Percentiles rank a stretch among this genome's conserved stretches.
phyloP scores from a whole-genome alignment of 768 basidiomycete genomes.

The Agaricus subrufescens region DNA sequence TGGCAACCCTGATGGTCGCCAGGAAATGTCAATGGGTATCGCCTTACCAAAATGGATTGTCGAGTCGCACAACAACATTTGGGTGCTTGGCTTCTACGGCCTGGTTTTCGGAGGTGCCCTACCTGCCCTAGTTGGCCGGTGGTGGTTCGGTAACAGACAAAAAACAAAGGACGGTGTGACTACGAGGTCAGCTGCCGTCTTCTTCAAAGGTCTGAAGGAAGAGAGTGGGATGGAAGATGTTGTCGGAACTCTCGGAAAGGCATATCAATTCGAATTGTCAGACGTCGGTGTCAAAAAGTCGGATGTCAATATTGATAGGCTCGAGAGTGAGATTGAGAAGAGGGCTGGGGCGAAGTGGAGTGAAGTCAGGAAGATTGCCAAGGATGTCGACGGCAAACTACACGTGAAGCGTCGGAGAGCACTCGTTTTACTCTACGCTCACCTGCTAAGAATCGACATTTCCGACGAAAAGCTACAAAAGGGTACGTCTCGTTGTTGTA shows the following conservation, averaged over 20 bases:
- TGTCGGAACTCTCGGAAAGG: conserved; percentile 62
- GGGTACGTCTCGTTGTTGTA: conserved; percentile 41
- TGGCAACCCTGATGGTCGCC: conserved; percentile 96
- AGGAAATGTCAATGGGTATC: conserved; percentile 90
- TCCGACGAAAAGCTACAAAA: conserved; percentile 48
- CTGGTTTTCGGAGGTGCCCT: conserved; percentile 83
- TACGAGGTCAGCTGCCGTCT: conserved; percentile 72
- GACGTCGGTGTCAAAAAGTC: conserved; percentile 17
- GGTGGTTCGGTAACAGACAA: conserved; percentile 94
- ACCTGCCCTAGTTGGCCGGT: conserved; percentile 83
- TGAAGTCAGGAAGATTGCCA: conserved; percentile 38
- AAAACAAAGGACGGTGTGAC: conserved; percentile 92
- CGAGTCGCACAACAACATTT: conserved; percentile 85
- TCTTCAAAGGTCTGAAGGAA: conserved; percentile 87
- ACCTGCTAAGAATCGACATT: conserved; percentile 68
- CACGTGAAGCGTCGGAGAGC: conserved; percentile 46
- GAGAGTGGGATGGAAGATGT: conserved; percentile 70
- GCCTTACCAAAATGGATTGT: conserved; percentile 93
- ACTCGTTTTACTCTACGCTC: conserved; percentile 76
- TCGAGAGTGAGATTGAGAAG: conserved; percentile 48
- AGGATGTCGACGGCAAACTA: conserved; percentile 28
- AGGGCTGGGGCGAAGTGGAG: conserved; percentile 52
- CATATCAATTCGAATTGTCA: conserved; percentile 55
- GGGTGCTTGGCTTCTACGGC: conserved; percentile 87
- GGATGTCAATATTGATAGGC: conserved; percentile 36